phyloP scores from a whole-genome alignment of 768 basidiomycete genomes.

The Suillus subalutaceus region DNA sequence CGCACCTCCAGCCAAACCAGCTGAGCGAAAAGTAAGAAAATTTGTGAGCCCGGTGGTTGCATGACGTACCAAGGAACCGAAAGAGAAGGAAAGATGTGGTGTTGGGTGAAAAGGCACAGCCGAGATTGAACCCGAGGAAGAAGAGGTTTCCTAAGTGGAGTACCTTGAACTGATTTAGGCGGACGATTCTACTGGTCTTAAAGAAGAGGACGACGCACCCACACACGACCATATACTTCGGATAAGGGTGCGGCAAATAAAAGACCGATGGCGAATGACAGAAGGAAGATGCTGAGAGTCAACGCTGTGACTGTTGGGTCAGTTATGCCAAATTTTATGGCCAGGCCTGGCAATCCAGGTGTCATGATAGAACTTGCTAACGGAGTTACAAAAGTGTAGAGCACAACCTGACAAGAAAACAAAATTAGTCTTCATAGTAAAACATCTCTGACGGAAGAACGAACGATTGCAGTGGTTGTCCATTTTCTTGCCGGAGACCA shows the following conservation, averaged over 20 bases:
- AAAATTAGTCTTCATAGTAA: background rate
- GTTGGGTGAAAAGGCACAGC: constrained; percentile 66
- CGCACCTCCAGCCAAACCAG: constrained; percentile 64
- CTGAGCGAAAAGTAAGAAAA: constrained; percentile 35
- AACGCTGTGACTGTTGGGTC: background rate
- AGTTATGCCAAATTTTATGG: background rate
- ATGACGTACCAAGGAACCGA: constrained; percentile 61
- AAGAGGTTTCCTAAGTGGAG: constrained; percentile 30
- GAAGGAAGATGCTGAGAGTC: background rate
- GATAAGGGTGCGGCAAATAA: background rate
- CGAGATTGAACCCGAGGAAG: background rate
- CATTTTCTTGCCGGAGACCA: background rate
- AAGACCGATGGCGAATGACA: background rate
- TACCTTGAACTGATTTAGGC: constrained; percentile 47
- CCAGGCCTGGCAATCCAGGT: background rate
- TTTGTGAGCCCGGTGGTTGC: background rate
- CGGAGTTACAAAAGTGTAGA: background rate
- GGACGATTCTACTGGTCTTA: background rate
- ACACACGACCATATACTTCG: constrained; percentile 50
- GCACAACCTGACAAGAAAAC: background rate
- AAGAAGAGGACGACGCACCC: background rate
- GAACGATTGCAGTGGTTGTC: constrained; percentile 18
- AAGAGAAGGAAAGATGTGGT: constrained; percentile 59
- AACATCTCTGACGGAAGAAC: constrained; percentile 38
- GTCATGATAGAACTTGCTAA: background rate